These are phyloP conservation scores for Nannochloropsis oceanica DNA, from an alignment of 108 stramenopile species.

Conservation along the genomic window DNA sequence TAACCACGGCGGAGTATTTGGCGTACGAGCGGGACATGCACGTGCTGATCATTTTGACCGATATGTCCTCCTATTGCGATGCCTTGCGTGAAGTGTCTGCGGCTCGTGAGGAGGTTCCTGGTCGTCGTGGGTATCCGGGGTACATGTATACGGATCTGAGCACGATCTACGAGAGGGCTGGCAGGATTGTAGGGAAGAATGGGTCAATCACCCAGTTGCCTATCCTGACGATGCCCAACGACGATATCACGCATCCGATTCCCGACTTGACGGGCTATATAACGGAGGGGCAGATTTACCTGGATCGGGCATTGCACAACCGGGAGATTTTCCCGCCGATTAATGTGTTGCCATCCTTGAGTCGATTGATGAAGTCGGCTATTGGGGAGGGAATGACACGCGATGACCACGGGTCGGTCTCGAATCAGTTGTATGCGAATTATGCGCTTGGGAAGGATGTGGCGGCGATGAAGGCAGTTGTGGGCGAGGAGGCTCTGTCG, in stretches of 20 bases:
- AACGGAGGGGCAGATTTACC: constrained; percentile 98
- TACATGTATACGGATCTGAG: constrained; percentile 99
- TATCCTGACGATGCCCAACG: constrained; percentile 99
- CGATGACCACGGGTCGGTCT: constrained; percentile 79
- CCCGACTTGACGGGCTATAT: constrained; percentile 99
- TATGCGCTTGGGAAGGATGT: constrained; percentile 99
- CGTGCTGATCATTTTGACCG: constrained; percentile 95
- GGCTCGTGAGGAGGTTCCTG: constrained; percentile 98
- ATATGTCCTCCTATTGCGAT: constrained; percentile 99
- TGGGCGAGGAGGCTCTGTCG: constrained; percentile 97
- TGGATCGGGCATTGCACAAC: constrained; percentile 92
- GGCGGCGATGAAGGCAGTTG: constrained; percentile 99
- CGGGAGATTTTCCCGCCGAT: constrained; percentile 99
- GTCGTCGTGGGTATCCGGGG: constrained; percentile 98
- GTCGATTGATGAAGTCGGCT: constrained; percentile 98
- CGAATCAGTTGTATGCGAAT: constrained; percentile 97
- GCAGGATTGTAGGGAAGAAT: constrained; percentile 92
- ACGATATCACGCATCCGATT: constrained; percentile 99
- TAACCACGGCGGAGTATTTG: constrained; percentile 91
- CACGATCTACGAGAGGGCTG: constrained; percentile 98
- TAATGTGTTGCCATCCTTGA: constrained; percentile 95
- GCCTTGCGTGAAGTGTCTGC: constrained; percentile 96
- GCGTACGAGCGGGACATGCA: constrained; percentile 98
- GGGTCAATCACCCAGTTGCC: constrained; percentile 99
- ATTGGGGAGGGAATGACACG: constrained; percentile 99